Evolutionary conservation across 2,329 filamentous ascomycete species (phyloP), one percentile per base, ranked within the genome.

Genomic region (Alternaria sp.): DNA sequence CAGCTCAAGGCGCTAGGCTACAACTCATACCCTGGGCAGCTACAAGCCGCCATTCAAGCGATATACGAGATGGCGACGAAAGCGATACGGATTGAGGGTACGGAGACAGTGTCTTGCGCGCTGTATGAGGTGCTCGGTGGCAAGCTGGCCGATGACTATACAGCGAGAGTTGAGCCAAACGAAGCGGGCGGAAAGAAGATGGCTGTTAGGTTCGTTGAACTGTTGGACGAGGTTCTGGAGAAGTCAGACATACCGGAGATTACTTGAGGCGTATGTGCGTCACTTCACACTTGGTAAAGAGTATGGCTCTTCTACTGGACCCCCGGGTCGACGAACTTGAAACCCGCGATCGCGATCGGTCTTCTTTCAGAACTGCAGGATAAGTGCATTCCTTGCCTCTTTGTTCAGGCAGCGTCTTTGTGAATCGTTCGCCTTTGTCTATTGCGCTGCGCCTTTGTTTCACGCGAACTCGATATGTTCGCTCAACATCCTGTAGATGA

Each of bases 81-180:
- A 45, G 36, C 70, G 11, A 74, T 79, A 12, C 59, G 57, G 23
- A 57, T 79, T 3, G 66, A 70, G 40, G 77, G 76, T 3, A 78
- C 75, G 8, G 51, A 69, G 53, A 66, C 79, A 2, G 47, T 80
- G 21, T 74, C 77, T 5, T 79, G 74, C 65, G 67, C 73, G 15
- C 55, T 81, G 51, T 74, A 68, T 61, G 73, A 79, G 53, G 67
- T 74, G 8, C 54, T 80, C 45, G 72, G 79, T 68, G 77, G 76
- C 8, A 77, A 73, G 63, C 63, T 25, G 4, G 59, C 36, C 10
- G 63, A 61, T 2, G 73, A 80, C 23, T 80, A 80, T 55, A 73
- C 71, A 13, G 77, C 67, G 7, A 76, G 78, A 52, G 77, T 80
- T 3, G 79, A 81, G 61, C 78, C 78, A 5, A 80, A 70, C 46